Evolutionary conservation across 306 rosid genomes (phyloP).

Genomic region (Astragalus glycyphyllos): DNA sequence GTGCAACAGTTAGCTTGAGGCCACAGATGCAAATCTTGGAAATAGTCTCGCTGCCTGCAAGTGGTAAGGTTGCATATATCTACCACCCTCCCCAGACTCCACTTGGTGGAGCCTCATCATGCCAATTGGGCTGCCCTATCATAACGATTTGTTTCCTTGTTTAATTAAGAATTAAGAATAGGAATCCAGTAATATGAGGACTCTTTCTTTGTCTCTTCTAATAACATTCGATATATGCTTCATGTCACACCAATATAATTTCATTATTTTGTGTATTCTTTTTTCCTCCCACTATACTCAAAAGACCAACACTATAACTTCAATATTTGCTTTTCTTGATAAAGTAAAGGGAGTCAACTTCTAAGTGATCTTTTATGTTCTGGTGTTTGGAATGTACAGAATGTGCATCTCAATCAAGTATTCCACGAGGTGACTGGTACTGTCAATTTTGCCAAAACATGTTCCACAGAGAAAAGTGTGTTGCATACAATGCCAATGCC

Average conservation of each 20-base stretch:
- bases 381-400: slow-evolving; percentile 65
- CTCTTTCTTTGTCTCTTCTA: neutral
- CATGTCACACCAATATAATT: slow-evolving; percentile 2
- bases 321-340: slow-evolving; percentile 27
- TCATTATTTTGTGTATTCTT: neutral
- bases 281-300: neutral
- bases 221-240: neutral
- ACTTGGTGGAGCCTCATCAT: too few relatives aligned
- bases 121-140: too few relatives aligned
- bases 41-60: too few relatives aligned
- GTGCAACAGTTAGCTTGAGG: too few relatives aligned
- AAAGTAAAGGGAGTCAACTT: slow-evolving; percentile 36
- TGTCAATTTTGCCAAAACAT: slow-evolving; percentile 88
- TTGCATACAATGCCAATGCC: slow-evolving; percentile 83
- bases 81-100: too few relatives aligned
- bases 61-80: too few relatives aligned
- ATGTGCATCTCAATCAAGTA: slow-evolving; percentile 78
- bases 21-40: too few relatives aligned
- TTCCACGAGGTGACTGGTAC: slow-evolving; percentile 94
- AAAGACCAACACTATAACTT: neutral
- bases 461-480: slow-evolving; percentile 85
- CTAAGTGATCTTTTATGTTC: slow-evolving; percentile 32
- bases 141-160: neutral
- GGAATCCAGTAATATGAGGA: neutral
- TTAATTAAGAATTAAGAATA: neutral